Conservation (phyloP, 208 protist genomes). For the Zelonia costaricensis region DNA sequence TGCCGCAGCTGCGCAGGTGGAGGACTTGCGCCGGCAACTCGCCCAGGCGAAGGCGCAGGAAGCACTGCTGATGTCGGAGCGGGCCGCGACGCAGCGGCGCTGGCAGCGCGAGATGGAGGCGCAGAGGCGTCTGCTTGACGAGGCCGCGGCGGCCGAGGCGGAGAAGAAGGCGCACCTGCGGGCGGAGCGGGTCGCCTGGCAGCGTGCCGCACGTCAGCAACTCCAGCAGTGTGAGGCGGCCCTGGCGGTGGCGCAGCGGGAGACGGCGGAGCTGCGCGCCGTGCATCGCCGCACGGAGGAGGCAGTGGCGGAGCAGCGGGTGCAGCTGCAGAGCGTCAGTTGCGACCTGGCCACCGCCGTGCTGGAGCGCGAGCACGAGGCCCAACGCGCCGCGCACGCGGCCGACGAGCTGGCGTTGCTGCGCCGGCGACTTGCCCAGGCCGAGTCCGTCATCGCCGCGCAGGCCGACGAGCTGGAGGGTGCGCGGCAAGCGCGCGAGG, state of each 20-base stretch:
- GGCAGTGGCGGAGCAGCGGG: constrained; percentile 15
- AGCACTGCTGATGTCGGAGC: constrained; percentile 6
- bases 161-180: constrained; percentile 5
- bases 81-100: constrained; percentile 9
- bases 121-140: constrained; percentile 22
- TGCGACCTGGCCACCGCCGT: constrained; percentile 15
- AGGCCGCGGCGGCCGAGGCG: background rate
- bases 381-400: constrained; percentile 11
- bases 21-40: constrained; percentile 7
- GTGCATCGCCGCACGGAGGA: constrained; percentile 36
- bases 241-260: constrained; percentile 13
- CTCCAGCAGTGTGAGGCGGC: constrained; percentile 8
- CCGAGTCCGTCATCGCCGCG: constrained; percentile 12
- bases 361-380: constrained; percentile 15
- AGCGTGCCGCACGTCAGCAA: too few species aligned
- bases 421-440: constrained; percentile 8
- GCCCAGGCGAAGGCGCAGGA: constrained; percentile 10
- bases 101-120: constrained; percentile 27
- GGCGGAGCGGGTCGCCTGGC: background rate
- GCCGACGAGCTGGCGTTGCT: constrained; percentile 8
- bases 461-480: constrained; percentile 14
- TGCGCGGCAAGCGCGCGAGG: constrained; percentile 8
- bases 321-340: constrained; percentile 14
- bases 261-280: constrained; percentile 18
- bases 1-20: constrained; percentile 1